These are phyloP conservation scores for Boletus rubroflammeus DNA, from an alignment of 768 basidiomycete genomes.

Conservation along the genomic window DNA sequence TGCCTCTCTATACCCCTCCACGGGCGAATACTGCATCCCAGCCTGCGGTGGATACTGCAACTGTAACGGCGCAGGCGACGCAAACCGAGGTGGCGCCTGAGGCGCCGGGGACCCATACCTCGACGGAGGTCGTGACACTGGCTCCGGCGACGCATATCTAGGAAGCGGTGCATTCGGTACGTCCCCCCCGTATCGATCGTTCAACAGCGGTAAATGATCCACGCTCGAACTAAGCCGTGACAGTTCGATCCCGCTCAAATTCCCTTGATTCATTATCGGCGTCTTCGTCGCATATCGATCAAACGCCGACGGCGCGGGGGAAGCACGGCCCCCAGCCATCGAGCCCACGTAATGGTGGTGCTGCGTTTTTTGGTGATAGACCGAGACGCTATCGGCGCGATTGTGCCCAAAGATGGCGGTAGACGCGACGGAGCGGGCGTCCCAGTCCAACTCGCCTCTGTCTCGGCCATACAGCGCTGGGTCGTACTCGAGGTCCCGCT, in stretches of 20 bases:
- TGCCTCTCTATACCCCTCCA: constrained; percentile 50
- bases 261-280: constrained; percentile 32
- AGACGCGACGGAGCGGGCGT: constrained; percentile 70
- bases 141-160: constrained; percentile 23
- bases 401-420: constrained; percentile 46
- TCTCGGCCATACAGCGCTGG: constrained; percentile 75
- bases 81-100: constrained; percentile 23
- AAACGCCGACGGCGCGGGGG: constrained; percentile 46
- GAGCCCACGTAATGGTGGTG: constrained; percentile 36
- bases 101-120: constrained; percentile 33
- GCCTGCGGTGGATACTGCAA: constrained; percentile 38
- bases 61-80: constrained; percentile 35
- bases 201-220: constrained; percentile 62
- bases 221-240: constrained; percentile 46
- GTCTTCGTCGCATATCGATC: constrained; percentile 57
- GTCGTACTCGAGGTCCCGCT: constrained; percentile 80
- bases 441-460: constrained; percentile 86
- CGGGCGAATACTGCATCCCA: constrained; percentile 23
- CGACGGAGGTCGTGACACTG: constrained; percentile 14
- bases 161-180: constrained; percentile 22
- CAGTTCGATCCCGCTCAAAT: constrained; percentile 48
- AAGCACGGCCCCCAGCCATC: constrained; percentile 33
- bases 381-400: constrained; percentile 34
- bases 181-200: constrained; percentile 9
- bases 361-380: constrained; percentile 38